Evolutionary conservation across 2,329 filamentous ascomycete genomes (phyloP).

Genomic region (Cercospora sesami): DNA sequence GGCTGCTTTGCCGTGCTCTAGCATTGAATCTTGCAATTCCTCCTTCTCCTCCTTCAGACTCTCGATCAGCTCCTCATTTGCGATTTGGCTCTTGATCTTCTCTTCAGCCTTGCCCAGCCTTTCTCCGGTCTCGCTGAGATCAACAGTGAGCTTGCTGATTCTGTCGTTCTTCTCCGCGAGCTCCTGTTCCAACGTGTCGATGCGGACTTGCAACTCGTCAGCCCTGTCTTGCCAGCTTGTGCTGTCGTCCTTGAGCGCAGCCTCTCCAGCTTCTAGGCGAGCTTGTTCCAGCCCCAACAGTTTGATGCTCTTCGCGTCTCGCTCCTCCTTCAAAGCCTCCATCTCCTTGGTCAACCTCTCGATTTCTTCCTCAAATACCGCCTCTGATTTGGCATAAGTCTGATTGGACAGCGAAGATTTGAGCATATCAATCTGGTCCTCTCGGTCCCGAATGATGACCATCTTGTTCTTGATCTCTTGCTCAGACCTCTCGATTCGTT

Average conservation of each 20-base stretch:
- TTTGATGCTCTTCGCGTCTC: conserved; percentile 12
- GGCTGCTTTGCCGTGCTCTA: conserved; percentile 33
- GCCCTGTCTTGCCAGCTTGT: conserved; percentile 9
- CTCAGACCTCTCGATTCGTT: conserved; percentile 59
- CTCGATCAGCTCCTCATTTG: conserved; percentile 32
- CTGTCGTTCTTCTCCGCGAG: neutral
- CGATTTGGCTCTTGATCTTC: conserved; percentile 31
- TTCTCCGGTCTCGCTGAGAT: conserved; percentile 41
- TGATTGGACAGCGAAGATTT: conserved; percentile 75
- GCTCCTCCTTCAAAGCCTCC: conserved; percentile 75
- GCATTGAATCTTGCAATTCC: conserved; percentile 28
- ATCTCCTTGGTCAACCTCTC: conserved; percentile 85
- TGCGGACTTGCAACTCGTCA: conserved; percentile 64
- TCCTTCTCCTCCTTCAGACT: conserved; percentile 31
- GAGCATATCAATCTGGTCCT: conserved; percentile 87
- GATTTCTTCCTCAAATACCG: conserved; percentile 55
- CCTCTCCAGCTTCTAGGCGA: neutral
- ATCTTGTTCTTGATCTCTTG: conserved; percentile 70
- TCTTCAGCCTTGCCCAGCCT: conserved; percentile 33
- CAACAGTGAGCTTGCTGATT: neutral
- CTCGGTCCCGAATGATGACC: conserved; percentile 70
- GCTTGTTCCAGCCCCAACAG: conserved; percentile 1
- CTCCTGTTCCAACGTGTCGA: conserved; percentile 52
- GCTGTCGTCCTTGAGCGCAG: conserved; percentile 1
- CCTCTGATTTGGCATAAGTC: conserved; percentile 35